Evolutionary conservation across 1,284 basidiomycete genomes (phyloP), one percentile per base, ranked within the genome.

Genomic region (Ustilago sp.): DNA sequence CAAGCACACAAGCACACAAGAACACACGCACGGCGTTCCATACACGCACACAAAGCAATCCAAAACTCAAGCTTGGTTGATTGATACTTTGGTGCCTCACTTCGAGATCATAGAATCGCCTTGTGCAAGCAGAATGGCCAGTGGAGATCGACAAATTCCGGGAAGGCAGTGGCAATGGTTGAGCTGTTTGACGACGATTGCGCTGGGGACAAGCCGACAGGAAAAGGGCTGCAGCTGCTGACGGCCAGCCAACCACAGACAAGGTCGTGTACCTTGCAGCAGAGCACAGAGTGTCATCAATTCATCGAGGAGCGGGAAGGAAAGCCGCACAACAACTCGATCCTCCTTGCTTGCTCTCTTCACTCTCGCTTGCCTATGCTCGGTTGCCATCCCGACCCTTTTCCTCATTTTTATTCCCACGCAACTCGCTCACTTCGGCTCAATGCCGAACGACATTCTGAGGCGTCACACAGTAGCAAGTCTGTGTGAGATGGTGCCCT

Each of bases 1-100:
- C 12, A 54, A 5, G 13, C 50, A 34, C 38, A 39, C 11, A 39
- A 9, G 15, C 36, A 63, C 68, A 71, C 63, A 71, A 65, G 63
- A 54, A 48, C 38, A 41, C 53, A 12, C 9, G 53, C 38, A 38
- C 48, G 23, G n/a, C 38, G 11, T 54, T 23, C 12, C 28, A 13
- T 8, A 15, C 48, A 50, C 11, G 23, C 8, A 48, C n/a, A 48
- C 45, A 19, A 13, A 50, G 28, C 4, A 32, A 39, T 9, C 9
- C 9, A 17, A 17, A 9, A 23, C 31, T 5, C 28, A 50, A 50
- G 28, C 31, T 50, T 32, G 31, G 28, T 17, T 31, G 23, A 23
- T 50, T 32, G 13, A 31, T 32, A 23, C 31, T 32, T 7, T 50
- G 23, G 9, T 32, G 1, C 43, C 8, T 19, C 3, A 3, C n/a